phyloP scores from a whole-genome alignment of 2,329 filamentous ascomycete species.

The Colletotrichum cordylinicola region DNA sequence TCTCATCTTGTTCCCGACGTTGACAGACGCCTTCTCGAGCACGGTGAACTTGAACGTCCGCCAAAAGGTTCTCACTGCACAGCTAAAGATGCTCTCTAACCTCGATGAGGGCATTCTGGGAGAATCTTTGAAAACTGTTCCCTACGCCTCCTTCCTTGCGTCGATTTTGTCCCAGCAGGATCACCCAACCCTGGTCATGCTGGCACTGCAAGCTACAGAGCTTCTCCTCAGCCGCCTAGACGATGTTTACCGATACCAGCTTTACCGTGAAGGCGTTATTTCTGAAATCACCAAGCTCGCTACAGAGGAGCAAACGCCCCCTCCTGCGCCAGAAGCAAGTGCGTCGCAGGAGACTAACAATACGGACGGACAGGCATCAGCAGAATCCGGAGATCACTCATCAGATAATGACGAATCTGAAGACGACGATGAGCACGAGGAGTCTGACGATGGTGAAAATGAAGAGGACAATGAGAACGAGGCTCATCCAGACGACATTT shows the following conservation, averaged over 20 bases:
- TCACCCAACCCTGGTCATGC: constrained; percentile 84
- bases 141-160: constrained; percentile 94
- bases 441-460: constrained; percentile 60
- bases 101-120: constrained; percentile 84
- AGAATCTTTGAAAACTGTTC: constrained; percentile 84
- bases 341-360: not conserved
- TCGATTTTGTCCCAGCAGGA: constrained; percentile 96
- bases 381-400: constrained; percentile 32
- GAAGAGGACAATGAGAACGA: constrained; percentile 50
- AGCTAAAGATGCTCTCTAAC: constrained; percentile 97
- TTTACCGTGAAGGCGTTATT: constrained; percentile 96
- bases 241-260: constrained; percentile 91
- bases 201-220: constrained; percentile 87
- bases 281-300: constrained; percentile 87
- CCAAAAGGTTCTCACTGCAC: constrained; percentile 93
- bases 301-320: constrained; percentile 43
- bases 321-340: constrained; percentile 36
- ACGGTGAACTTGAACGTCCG: constrained; percentile 95
- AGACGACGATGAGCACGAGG: constrained; percentile 50
- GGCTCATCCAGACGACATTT: constrained; percentile 59
- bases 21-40: constrained; percentile 96
- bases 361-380: constrained; percentile 5
- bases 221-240: constrained; percentile 84
- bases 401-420: constrained; percentile 56
- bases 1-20: constrained; percentile 88